Conservation (phyloP, 805 yeast species). For the Saturnispora silvae region DNA sequence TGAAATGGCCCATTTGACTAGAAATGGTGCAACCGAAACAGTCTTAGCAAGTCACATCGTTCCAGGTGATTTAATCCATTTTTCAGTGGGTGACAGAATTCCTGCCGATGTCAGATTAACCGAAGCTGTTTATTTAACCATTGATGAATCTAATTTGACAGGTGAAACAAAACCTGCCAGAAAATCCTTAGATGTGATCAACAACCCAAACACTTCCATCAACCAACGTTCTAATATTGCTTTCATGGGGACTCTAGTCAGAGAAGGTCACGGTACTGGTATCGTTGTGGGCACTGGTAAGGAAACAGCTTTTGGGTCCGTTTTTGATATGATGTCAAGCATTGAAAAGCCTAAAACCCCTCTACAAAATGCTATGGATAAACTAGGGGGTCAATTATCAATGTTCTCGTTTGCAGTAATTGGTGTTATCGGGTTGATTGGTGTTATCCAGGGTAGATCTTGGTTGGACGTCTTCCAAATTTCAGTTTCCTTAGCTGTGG, state of each 20-base stretch:
- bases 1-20: conserved; percentile 85
- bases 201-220: conserved; percentile 16
- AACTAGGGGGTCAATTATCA: conserved; percentile 84
- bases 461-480: conserved; percentile 98
- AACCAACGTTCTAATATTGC: conserved; percentile 72
- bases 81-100: conserved; percentile 86
- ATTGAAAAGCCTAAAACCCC: conserved; percentile 98
- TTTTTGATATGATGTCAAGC: conserved; percentile 88
- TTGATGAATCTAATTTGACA: conserved; percentile 91
- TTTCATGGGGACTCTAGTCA: conserved; percentile 93
- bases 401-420: conserved; percentile 76
- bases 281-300: conserved; percentile 85
- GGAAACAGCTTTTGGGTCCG: conserved; percentile 88
- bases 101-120: conserved; percentile 90
- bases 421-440: conserved; percentile 85
- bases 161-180: conserved; percentile 89
- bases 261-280: conserved; percentile 93
- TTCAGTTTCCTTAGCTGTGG: conserved; percentile 94
- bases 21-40: conserved; percentile 70
- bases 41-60: conserved; percentile 81
- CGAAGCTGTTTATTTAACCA: conserved; percentile 65
- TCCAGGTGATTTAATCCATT: conserved; percentile 91
- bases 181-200: conserved; percentile 43
- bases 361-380: conserved; percentile 89
- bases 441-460: conserved; percentile 81